Conservation (phyloP, 2,329 filamentous ascomycete species). For the Dothideomycetidae sp. region DNA sequence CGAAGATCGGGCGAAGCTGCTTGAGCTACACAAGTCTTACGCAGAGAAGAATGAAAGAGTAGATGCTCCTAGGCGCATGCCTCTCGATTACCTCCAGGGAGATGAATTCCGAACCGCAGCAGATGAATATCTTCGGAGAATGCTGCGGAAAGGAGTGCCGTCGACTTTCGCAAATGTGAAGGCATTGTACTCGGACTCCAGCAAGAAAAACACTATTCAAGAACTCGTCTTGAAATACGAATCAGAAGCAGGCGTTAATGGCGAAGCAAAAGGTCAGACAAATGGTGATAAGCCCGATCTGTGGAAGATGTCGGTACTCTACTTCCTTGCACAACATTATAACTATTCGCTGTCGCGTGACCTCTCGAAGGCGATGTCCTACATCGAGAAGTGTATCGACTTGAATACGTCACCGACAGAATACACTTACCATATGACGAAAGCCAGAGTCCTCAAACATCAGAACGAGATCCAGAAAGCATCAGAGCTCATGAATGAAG, state of each 20-base stretch:
- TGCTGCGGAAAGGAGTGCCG: conserved; percentile 84
- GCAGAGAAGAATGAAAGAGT: conserved; percentile 66
- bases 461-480: conserved; percentile 66
- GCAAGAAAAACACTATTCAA: conserved; percentile 65
- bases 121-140: conserved; percentile 63
- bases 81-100: conserved; percentile 74
- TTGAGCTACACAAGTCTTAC: conserved; percentile 68
- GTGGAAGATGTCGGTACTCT: conserved; percentile 68
- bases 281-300: conserved; percentile 39
- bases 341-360: conserved; percentile 83
- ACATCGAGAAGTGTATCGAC: conserved; percentile 70
- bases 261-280: conserved; percentile 26
- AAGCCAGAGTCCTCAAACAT: conserved; percentile 90
- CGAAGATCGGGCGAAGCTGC: conserved; percentile 53
- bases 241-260: conserved; percentile 25
- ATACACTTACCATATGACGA: conserved; percentile 86
- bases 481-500: conserved; percentile 74
- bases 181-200: conserved; percentile 65
- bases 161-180: conserved; percentile 97
- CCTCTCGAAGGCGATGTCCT: conserved; percentile 64
- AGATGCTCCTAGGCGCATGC: conserved; percentile 74
- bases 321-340: conserved; percentile 94
- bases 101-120: conserved; percentile 68
- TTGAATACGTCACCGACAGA: conserved; percentile 71
- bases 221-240: conserved; percentile 68